Percentiles rank a stretch among this genome's conserved stretches.
Conservation (phyloP, 352 stramenopile genomes). For the Globisporangium spiculum region DNA sequence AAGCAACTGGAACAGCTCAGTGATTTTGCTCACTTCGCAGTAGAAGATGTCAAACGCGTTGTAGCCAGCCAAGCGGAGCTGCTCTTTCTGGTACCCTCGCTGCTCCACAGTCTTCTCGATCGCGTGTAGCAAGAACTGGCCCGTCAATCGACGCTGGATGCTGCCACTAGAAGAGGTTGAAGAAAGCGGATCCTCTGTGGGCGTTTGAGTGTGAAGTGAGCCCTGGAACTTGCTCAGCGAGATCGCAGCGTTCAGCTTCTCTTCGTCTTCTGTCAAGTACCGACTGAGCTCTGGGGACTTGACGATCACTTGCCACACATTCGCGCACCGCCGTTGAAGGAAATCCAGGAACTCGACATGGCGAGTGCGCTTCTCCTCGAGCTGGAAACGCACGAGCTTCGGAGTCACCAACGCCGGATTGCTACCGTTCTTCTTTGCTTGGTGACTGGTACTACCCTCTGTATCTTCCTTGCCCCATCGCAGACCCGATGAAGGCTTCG, state of each 20-base stretch:
- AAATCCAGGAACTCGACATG: constrained; percentile 66
- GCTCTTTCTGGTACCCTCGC: constrained; percentile 73
- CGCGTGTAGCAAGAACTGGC: constrained; percentile 65
- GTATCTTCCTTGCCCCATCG: constrained; percentile 58
- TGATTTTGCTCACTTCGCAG: constrained; percentile 80
- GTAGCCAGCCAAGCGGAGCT: constrained; percentile 78
- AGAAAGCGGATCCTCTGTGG: background rate
- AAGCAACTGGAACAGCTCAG: constrained; percentile 63
- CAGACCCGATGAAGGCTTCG: constrained; percentile 75
- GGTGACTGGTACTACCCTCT: constrained; percentile 19
- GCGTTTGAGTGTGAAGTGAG: constrained; percentile 39
- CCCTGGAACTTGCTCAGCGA: constrained; percentile 75
- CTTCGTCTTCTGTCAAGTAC: constrained; percentile 62
- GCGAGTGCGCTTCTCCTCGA: constrained; percentile 73
- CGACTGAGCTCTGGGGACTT: constrained; percentile 48
- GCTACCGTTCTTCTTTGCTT: constrained; percentile 3
- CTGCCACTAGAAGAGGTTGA: background rate
- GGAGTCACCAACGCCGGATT: constrained; percentile 48
- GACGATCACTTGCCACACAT: constrained; percentile 61
- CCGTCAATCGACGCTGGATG: constrained; percentile 42
- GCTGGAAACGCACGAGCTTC: constrained; percentile 82
- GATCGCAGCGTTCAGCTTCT: constrained; percentile 75
- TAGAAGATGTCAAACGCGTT: constrained; percentile 89
- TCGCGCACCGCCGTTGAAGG: constrained; percentile 52
- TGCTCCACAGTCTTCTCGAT: constrained; percentile 73